These are phyloP conservation scores for Alternaria gansuensis DNA, from an alignment of 2,329 filamentous ascomycete genomes.

Conservation along the genomic window DNA sequence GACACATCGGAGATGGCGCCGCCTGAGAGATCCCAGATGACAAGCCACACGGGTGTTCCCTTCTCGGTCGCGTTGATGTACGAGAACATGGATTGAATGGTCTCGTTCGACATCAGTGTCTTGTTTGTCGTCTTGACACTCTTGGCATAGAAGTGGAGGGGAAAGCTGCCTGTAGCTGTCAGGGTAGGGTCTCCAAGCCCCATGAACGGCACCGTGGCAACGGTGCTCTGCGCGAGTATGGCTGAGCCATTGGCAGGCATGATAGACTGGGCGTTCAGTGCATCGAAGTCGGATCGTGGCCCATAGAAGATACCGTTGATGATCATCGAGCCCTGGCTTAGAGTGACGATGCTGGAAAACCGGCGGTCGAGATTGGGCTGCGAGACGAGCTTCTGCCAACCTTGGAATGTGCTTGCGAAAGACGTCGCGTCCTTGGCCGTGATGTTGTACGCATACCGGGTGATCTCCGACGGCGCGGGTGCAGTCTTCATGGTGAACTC, in stretches of 20 bases:
- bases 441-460: not conserved
- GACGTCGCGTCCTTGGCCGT: not conserved
- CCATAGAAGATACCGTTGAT: conserved; percentile 8
- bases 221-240: not conserved
- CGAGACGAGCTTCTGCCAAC: not conserved
- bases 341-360: conserved; percentile 6
- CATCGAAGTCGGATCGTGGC: not conserved
- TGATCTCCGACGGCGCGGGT: not conserved
- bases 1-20: conserved; percentile 3
- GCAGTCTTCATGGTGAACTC: conserved; percentile 10
- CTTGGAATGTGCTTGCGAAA: conserved; percentile 5
- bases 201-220: not conserved
- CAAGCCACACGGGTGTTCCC: conserved; percentile 5
- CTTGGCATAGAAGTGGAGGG: not conserved
- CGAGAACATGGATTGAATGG: conserved; percentile 2
- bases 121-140: conserved; percentile 6
- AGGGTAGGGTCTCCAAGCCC: not conserved
- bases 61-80: conserved; percentile 7
- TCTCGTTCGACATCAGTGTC: not conserved
- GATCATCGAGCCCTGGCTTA: conserved; percentile 5
- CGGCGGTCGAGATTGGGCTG: conserved; percentile 2
- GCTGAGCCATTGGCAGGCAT: not conserved
- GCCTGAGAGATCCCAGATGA: conserved; percentile 6
- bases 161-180: conserved; percentile 1
- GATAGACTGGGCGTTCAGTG: not conserved